Base-by-base conservation (phyloP, 192 early-diverging fungal genomes). In the Linnemannia exigua region DNA sequence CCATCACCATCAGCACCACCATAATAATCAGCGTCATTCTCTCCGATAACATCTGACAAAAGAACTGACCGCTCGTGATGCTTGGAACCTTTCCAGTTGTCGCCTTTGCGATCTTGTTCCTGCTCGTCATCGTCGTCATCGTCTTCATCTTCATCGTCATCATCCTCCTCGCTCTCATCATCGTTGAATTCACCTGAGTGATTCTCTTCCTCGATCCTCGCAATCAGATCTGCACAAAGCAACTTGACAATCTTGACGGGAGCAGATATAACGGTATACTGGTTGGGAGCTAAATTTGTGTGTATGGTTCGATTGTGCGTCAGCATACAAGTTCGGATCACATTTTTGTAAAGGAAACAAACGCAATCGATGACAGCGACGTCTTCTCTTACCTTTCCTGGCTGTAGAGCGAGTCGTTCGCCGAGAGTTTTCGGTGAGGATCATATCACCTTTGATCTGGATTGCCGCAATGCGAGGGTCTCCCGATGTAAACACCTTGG, bases 241-340 rank as follows among this genome's bases (percentile, higher is more conserved):
- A 99, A 88, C 88, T 96, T 97, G 70, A 98, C 77, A 12, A 96
- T 96, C 87, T 98, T 99, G 75, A 91, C 94, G 3, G 94, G 87
- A 54, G 95, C 94, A n/a, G 96, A 92, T 31, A 96, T 90, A 36
- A 87, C 88, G 4, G 93, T 93, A 86, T 94, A 97, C 72, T 95
- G 92, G 41, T 95, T 95, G 11, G 97, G 94, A 46, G 88, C 94
- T 95, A 82, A 14, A 3, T 36, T 41, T 12, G 25, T 9, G 46
- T 8, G 46, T 25, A 38, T 37, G 15, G 7, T 5, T 5, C 31
- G 9, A 80, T 35, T n/a, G n/a, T n/a, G 20, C 3, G 41, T 44
- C 3, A 44, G 41, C 9, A 44, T 44, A 44, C 41, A 44, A 6
- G 41, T 44, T 44, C 41, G 41, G 41, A n/a, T n/a, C 41, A 9